Evolutionary conservation across 2,329 filamentous ascomycete species (phyloP).

Genomic region (Periconia macrospinosa): DNA sequence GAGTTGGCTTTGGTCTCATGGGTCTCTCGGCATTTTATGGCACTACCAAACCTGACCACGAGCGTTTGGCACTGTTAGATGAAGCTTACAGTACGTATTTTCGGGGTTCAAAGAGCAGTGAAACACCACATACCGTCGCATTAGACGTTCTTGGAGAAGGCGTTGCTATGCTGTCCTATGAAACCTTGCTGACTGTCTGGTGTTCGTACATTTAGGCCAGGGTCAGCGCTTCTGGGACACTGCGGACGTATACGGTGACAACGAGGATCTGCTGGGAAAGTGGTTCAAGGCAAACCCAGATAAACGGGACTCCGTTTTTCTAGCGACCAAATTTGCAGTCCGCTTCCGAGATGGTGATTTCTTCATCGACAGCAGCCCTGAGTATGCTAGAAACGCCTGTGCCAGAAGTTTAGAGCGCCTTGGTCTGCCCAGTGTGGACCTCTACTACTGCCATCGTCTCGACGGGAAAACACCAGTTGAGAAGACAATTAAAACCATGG

Average conservation of each 20-base stretch:
- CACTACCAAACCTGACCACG: constrained; percentile 48
- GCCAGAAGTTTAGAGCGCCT: constrained; percentile 45
- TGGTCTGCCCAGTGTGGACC: constrained; percentile 48
- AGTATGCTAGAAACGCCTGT: constrained; percentile 45
- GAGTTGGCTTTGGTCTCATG: constrained; percentile 58
- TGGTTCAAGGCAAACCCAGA: constrained; percentile 43
- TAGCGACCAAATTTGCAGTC: constrained; percentile 44
- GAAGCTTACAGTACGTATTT: constrained; percentile 38
- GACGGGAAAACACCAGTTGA: constrained; percentile 50
- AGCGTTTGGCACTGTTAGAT: constrained; percentile 55
- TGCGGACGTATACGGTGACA: constrained; percentile 37
- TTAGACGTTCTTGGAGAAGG: too few species aligned
- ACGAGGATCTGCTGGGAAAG: constrained; percentile 36
- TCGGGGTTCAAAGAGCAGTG: too few species aligned
- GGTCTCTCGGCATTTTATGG: constrained; percentile 52
- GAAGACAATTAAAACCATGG: constrained; percentile 54
- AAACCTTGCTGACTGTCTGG: background rate
- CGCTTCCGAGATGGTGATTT: constrained; percentile 53
- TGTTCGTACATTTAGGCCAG: constrained; percentile 26
- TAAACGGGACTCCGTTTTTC: constrained; percentile 52
- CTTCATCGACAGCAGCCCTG: constrained; percentile 41
- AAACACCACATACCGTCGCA: too few species aligned
- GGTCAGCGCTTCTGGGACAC: constrained; percentile 44
- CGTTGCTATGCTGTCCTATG: background rate
- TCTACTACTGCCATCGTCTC: constrained; percentile 50